Base-by-base conservation (phyloP, 2,329 filamentous ascomycete species). In the Fusarium devonianum region DNA sequence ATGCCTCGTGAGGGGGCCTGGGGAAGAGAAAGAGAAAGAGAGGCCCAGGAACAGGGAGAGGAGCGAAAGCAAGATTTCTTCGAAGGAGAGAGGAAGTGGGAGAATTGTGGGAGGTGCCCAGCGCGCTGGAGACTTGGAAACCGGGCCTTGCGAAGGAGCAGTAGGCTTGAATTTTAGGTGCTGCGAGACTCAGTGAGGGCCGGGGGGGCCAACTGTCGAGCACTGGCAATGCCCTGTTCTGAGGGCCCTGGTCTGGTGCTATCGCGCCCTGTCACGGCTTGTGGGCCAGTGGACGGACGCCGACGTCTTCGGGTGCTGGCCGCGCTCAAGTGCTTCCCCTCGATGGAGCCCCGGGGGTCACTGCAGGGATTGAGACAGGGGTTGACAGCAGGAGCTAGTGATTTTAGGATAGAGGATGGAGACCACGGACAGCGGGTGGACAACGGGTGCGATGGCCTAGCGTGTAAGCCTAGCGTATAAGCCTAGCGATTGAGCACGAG, bases 1-100 rank as follows among this genome's bases (percentile, higher is more conserved):
- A 83, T 83, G 69, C 71, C 75, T 64, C 48, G 38, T 32, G 34
- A 23, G 40, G 42, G 37, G 38, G 46, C 44, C 39, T 26, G 34
- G 39, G 22, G 40, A 44, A n/a, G 38, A 43, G 41, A 52, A 36
- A 47, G 35, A 29, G 36, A 36, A 36, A 44, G 41, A 46, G 37
- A 51, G 49, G 50, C n/a, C n/a, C 23, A 10, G 23, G 42, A 49
- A 37, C 33, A 35, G 34, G 30, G 44, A 46, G 49, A 53, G 23
- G 32, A 42, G 32, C 25, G 4, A 45, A 40, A 49, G 18, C 40
- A 40, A 53, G 40, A 49, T 47, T 36, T 47, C 56, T n/a, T n/a
- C n/a, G n/a, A n/a, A n/a, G n/a, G n/a, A n/a, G 47, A 37, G 42
- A 51, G 58, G 51, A 54, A 37, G 34, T 49, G 54, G 38, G 44